Conservation (phyloP, 768 basidiomycete species). For the Royoungia palumana region DNA sequence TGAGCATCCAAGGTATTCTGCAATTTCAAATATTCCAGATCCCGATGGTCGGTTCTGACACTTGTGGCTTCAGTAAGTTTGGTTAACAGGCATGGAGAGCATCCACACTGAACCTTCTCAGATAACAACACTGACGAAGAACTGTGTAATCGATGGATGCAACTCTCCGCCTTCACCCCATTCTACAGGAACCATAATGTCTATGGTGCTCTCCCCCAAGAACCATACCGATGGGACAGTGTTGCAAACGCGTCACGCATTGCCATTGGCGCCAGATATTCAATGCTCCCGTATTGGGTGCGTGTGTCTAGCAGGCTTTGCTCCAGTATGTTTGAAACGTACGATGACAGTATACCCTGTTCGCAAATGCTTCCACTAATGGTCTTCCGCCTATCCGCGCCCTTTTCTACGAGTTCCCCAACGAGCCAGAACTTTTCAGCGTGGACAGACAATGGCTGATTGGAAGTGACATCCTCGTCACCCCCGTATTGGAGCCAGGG, state of each 20-base stretch:
- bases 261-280: constrained; percentile 69
- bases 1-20: constrained; percentile 70
- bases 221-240: constrained; percentile 79
- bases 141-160: constrained; percentile 84
- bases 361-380: too few species aligned
- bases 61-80: constrained; percentile 36
- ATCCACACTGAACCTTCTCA: constrained; percentile 6
- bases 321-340: background rate
- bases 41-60: constrained; percentile 81
- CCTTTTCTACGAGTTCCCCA: too few species aligned
- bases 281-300: constrained; percentile 78
- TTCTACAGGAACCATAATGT: constrained; percentile 82
- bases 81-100: background rate
- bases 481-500: too few species aligned
- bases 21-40: constrained; percentile 85
- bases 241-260: constrained; percentile 71
- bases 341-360: constrained; percentile 41
- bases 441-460: too few species aligned
- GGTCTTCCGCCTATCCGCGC: too few species aligned
- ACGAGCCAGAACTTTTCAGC: too few species aligned
- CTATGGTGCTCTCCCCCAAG: constrained; percentile 65
- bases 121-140: constrained; percentile 72
- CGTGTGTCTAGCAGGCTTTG: constrained; percentile 18
- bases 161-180: constrained; percentile 76
- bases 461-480: too few species aligned